Percentiles rank a stretch among this genome's conserved stretches.
Conservation (phyloP, 108 stramenopile genomes). For the Cyclostephanos invisitatus region DNA sequence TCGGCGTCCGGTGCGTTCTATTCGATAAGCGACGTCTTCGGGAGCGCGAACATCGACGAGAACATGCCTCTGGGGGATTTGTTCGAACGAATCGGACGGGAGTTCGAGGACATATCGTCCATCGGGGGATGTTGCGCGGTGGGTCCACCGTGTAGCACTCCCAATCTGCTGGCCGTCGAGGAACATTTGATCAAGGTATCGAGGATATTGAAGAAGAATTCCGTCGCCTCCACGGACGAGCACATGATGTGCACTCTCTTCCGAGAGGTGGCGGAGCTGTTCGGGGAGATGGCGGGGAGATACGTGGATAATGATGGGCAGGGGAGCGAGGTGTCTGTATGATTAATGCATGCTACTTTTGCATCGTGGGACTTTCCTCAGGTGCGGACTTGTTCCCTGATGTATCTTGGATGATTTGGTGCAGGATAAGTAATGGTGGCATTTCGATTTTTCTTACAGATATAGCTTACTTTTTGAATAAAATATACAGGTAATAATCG, state of each 20-base stretch:
- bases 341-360: neutral
- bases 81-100: constrained; percentile 42
- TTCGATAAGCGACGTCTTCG: constrained; percentile 44
- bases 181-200: constrained; percentile 41
- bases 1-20: constrained; percentile 36
- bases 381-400: neutral
- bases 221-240: constrained; percentile 52
- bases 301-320: constrained; percentile 42
- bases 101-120: constrained; percentile 44
- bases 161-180: constrained; percentile 48
- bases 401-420: neutral
- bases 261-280: constrained; percentile 52
- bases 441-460: too few relatives aligned
- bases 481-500: constrained; percentile 32
- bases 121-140: constrained; percentile 46
- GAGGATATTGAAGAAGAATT: constrained; percentile 52
- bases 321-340: constrained; percentile 44
- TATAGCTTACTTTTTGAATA: constrained; percentile 15
- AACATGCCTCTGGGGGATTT: constrained; percentile 35
- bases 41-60: constrained; percentile 51
- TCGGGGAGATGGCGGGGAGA: constrained; percentile 46
- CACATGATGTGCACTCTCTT: constrained; percentile 56
- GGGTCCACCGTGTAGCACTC: constrained; percentile 38
- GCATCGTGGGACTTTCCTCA: neutral
- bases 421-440: neutral